Conservation (phyloP, 441 rosid species). For the Omphalea diandra region DNA sequence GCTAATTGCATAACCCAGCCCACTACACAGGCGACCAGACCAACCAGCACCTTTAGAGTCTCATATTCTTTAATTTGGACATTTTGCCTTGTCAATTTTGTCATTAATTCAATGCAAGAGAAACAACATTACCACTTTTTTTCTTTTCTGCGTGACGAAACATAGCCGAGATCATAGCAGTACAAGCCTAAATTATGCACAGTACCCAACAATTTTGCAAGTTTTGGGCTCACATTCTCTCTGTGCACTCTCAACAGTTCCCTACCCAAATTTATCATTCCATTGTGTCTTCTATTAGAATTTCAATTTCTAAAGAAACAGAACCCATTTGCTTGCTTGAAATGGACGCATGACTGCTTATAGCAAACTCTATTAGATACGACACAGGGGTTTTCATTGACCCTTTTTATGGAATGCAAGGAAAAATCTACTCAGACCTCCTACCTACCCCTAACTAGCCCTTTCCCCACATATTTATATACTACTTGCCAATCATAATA, state of each 20-base stretch:
- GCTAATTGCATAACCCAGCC: constrained; percentile 12
- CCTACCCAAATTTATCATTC: constrained; percentile 22
- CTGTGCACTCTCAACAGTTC: constrained; percentile 12
- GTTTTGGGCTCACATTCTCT: constrained; percentile 32
- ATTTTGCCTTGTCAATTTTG: constrained; percentile 10
- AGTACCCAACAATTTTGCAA: constrained; percentile 15
- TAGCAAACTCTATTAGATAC: not conserved
- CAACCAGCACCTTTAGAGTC: too few species aligned
- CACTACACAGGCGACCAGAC: constrained; percentile 5
- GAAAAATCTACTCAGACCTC: not conserved
- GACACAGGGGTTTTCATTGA: constrained; percentile 9
- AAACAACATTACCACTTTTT: too few species aligned
- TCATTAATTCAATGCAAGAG: constrained; percentile 17
- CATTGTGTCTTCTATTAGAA: constrained; percentile 26
- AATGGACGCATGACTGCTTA: constrained; percentile 32
- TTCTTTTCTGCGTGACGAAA: too few species aligned
- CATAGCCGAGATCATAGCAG: too few species aligned
- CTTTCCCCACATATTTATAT: not conserved
- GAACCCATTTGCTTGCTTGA: too few species aligned
- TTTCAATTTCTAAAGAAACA: constrained; percentile 6
- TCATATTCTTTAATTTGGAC: constrained; percentile 25
- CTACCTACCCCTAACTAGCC: not conserved
- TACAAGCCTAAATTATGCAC: too few species aligned
- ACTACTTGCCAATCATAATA: constrained; percentile 18
- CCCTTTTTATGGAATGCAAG: constrained; percentile 5